phyloP scores from a whole-genome alignment of 768 basidiomycete species.

The Tulasnella sp. region DNA sequence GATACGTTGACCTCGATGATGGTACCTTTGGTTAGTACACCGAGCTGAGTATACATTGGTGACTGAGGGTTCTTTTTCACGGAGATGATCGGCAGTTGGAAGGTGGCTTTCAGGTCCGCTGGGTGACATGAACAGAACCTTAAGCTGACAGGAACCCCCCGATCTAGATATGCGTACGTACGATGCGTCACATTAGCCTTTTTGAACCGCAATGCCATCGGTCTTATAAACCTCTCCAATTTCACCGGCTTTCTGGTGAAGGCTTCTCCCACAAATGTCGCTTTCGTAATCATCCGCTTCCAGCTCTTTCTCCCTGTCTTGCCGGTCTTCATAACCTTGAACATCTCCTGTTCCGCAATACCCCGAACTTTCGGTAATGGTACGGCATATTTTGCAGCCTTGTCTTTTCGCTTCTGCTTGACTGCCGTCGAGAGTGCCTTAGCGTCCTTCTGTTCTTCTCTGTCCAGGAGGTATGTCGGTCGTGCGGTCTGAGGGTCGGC shows the following conservation, averaged over 20 bases:
- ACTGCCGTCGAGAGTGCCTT: conserved; percentile 94
- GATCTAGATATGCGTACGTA: conserved; percentile 48
- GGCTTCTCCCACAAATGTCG: conserved; percentile 97
- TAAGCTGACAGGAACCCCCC: conserved; percentile 22
- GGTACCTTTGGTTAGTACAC: conserved; percentile 97
- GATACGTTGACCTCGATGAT: conserved; percentile 99
- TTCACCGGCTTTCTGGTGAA: conserved; percentile 99
- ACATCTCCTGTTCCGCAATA: conserved; percentile 99
- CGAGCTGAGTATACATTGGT: conserved; percentile 95
- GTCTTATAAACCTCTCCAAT: conserved; percentile 96
- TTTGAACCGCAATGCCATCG: conserved; percentile 96
- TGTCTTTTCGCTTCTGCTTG: conserved; percentile 99
- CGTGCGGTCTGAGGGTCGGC: conserved; percentile 85
- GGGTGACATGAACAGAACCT: conserved; percentile 27
- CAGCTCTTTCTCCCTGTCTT: conserved; percentile 95
- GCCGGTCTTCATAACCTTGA: conserved; percentile 98
- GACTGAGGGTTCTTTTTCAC: conserved; percentile 99
- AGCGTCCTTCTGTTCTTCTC: conserved; percentile 97
- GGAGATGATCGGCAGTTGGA: conserved; percentile 95
- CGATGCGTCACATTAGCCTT: conserved; percentile 99
- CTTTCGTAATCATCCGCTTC: conserved; percentile 99
- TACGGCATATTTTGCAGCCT: conserved; percentile 97
- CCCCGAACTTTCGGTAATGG: conserved; percentile 96
- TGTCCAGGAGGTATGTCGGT: conserved; percentile 93
- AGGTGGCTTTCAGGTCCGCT: conserved; percentile 98